Base-by-base conservation (phyloP, 306 rosid genomes). In the Rosa rugosa region DNA sequence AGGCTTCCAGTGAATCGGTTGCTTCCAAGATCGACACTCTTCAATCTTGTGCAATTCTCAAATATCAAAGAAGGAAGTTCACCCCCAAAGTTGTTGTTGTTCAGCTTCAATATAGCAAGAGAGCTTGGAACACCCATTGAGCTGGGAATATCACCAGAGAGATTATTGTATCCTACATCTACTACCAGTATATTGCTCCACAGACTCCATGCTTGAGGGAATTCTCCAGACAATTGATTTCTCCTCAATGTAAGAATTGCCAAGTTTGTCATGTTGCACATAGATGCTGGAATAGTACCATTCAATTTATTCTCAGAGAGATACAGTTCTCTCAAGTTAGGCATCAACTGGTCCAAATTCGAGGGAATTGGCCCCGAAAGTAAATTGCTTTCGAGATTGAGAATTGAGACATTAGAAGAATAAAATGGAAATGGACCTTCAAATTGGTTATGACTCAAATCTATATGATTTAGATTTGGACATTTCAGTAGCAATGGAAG, bases 381-480 rank as follows among this genome's bases (percentile, higher is more conserved):
- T 5, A 7, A 17, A 64, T 64, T 64, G 44, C 11, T 57, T 6
- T n/a, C 64, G 8, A 57, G 34, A 57, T 57, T 11, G 13, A 53
- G 22, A 0, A 2, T 16, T 23, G 20, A 16, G 1, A 5, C 9
- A 53, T 53, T 17, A 0, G 59, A 0, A 0, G 59, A 17, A 0
- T 0, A 53, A 3, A 5, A 5, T 53, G 9, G 59, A 1, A 53
- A 18, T 18, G 22, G 22, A 1, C 59, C 59, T 4, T 16, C 59
- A 5, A 53, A 53, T 53, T 53, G 5, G 8, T 71, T 49, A 49
- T 8, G 38, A 53, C 66, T 53, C 66, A 53, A 73, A 73, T n/a
- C 50, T 2, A 54, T 4, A 14, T 50, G 6, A 5, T 6, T 0
- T 5, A 0, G 0, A 0, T 54, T 38, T 72, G 76, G 31, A 18